Evolutionary conservation across 441 rosid genomes (phyloP).

Genomic region (Pelargonium cotyledonis): DNA sequence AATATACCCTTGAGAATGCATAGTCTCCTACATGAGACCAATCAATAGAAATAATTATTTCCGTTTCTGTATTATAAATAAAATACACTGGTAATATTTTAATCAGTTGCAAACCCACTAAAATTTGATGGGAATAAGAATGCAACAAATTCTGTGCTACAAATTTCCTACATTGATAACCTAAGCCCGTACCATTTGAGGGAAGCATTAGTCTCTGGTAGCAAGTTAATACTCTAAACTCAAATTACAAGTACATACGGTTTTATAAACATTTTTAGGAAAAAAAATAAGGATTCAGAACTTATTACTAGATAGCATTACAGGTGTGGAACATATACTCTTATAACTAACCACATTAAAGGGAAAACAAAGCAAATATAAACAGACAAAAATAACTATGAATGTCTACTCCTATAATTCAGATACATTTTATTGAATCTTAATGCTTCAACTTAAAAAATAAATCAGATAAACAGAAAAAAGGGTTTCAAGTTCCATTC

Average conservation of each 20-base stretch:
- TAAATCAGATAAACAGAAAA: neutral
- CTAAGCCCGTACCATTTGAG: too few species aligned
- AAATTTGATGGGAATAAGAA: neutral
- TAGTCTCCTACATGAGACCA: slow-evolving; percentile 45
- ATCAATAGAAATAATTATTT: neutral
- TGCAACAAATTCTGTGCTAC: neutral
- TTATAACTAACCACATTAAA: neutral
- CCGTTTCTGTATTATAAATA: neutral
- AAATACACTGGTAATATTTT: neutral
- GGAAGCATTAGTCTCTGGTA: too few species aligned
- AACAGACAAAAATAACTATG: too few species aligned
- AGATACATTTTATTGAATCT: too few species aligned
- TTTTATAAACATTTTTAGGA: neutral
- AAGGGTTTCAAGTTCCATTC: neutral
- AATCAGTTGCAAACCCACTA: neutral
- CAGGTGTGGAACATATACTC: neutral
- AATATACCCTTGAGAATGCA: slow-evolving; percentile 80
- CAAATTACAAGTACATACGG: too few species aligned
- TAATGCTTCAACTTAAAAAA: neutral
- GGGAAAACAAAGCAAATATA: neutral
- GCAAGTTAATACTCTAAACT: too few species aligned
- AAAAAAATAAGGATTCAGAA: neutral
- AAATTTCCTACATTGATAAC: too few species aligned
- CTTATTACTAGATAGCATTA: neutral
- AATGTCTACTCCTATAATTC: too few species aligned